phyloP scores from a whole-genome alignment of 371 early-diverging fungal genomes.

The Chytridiales sp. region DNA sequence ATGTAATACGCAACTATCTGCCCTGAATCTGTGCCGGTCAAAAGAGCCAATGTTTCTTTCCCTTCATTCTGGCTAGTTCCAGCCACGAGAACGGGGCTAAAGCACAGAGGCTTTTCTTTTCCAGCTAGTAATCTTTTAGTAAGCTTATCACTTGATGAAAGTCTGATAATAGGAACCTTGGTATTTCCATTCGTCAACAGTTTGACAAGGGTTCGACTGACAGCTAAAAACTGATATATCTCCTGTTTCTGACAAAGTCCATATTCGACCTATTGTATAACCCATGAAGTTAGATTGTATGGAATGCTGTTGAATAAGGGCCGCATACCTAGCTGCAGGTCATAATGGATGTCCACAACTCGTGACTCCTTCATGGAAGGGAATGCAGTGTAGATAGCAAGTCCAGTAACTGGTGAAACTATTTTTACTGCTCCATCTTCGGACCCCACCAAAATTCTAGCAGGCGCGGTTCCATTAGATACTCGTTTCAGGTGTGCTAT shows the following conservation, averaged over 20 bases:
- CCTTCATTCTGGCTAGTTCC: not conserved
- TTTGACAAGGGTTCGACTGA: constrained; percentile 40
- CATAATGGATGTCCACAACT: constrained; percentile 31
- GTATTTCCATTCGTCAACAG: constrained; percentile 34
- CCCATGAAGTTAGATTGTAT: no score
- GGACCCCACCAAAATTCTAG: constrained; percentile 38
- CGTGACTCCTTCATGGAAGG: constrained; percentile 40
- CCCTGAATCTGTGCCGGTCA: constrained; percentile 43
- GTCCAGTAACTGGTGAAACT: constrained; percentile 44
- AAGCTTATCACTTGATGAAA: not conserved
- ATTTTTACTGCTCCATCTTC: constrained; percentile 41
- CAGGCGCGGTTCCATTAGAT: constrained; percentile 16
- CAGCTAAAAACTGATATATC: constrained; percentile 39
- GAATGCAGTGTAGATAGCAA: constrained; percentile 40
- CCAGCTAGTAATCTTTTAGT: constrained; percentile 6
- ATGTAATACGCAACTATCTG: constrained; percentile 41
- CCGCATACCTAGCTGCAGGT: constrained; percentile 31
- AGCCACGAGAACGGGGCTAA: not conserved
- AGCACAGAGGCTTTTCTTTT: constrained; percentile 8
- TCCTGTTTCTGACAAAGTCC: constrained; percentile 24
- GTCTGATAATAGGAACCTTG: no score
- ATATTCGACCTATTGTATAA: constrained; percentile 10
- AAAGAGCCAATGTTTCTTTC: constrained; percentile 15
- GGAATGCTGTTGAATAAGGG: not conserved
- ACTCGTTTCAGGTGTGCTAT: constrained; percentile 33